Evolutionary conservation across 108 stramenopile genomes (phyloP), one percentile per base, ranked within the genome.

Genomic region (Nitzschia inconspicua): DNA sequence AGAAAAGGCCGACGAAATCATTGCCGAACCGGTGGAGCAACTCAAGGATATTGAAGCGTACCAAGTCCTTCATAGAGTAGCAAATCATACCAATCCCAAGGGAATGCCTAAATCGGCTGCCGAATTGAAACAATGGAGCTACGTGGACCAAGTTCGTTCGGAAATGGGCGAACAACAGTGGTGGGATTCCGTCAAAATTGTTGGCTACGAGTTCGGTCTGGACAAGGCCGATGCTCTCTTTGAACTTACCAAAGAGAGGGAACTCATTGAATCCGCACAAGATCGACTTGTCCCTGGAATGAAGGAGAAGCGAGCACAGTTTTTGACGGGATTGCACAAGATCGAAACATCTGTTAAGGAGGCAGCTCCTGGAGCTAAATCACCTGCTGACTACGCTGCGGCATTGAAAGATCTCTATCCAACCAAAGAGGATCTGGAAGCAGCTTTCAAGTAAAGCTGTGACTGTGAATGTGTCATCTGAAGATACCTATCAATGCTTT

Each of bases 141-240:
- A 72, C n/a, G 56, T 48, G 8, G 70, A 72, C 36, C 70, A 64
- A 48, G 48, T 44, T 34, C 70, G 70, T 44, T 58, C 59, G 41
- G 63, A 64, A 28, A 72, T 72, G 70, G 70, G 70, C 30, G 70
- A 72, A 41, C 34, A 47, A 18, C 63, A 52, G 4, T 72, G 56
- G 47, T 64, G 57, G 56, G 60, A 62, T 43, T 30, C 70, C 8
- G 63, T 64, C 3, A 52, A 61, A 43, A 61, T 72, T 39, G 47
- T 72, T 43, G 70, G 53, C 2, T 31, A 61, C 29, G 70, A 72
- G 32, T 72, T 72, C 44, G 70, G 70, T 36, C 47, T 62, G 13
- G 56, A 37, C 34, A 42, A 51, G 47, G 30, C 70, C 9, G 63
- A 72, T 26, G 47, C 54, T 25, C 46, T 72, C 30, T 63, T 72